phyloP scores from a whole-genome alignment of 371 early-diverging fungal genomes.

The Lichtheimia corymbifera region DNA sequence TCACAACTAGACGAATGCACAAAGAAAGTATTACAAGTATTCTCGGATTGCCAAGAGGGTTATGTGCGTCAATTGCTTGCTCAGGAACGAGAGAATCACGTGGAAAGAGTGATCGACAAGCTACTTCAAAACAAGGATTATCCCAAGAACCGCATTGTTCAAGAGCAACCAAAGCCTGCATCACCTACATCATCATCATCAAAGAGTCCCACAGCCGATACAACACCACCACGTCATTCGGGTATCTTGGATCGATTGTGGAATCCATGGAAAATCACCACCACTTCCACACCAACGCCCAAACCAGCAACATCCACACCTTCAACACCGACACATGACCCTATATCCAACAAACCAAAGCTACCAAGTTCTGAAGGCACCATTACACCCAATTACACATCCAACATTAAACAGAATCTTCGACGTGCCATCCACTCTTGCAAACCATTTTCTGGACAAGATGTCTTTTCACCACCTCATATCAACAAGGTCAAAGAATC shows the following conservation, averaged over 20 bases:
- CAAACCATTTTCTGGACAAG: conserved; percentile 51
- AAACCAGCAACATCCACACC: conserved; percentile 7
- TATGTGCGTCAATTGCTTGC: conserved; percentile 58
- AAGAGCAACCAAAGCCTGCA: neutral
- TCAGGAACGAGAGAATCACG: conserved; percentile 58
- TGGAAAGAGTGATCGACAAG: conserved; percentile 60
- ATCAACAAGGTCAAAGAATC: conserved; percentile 46
- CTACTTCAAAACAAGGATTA: conserved; percentile 61
- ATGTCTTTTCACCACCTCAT: conserved; percentile 45
- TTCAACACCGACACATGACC: conserved; percentile 1
- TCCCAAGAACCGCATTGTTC: conserved; percentile 30
- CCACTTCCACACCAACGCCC: conserved; percentile 7
- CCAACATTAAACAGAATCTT: conserved; percentile 51
- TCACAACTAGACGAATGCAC: conserved; percentile 41
- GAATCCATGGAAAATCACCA: conserved; percentile 22
- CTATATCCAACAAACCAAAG: conserved; percentile 24
- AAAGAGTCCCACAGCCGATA: neutral
- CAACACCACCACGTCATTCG: neutral
- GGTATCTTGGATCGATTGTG: conserved; percentile 35
- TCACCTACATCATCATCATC: neutral
- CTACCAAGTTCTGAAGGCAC: conserved; percentile 39
- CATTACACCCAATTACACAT: conserved; percentile 52
- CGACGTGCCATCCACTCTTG: conserved; percentile 56
- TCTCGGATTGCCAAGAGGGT: conserved; percentile 70
- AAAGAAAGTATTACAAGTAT: conserved; percentile 57